Percentiles rank a stretch among this genome's conserved stretches.
Evolutionary conservation across 306 rosid species (phyloP).

Genomic region (Astragalus glycyphyllos): DNA sequence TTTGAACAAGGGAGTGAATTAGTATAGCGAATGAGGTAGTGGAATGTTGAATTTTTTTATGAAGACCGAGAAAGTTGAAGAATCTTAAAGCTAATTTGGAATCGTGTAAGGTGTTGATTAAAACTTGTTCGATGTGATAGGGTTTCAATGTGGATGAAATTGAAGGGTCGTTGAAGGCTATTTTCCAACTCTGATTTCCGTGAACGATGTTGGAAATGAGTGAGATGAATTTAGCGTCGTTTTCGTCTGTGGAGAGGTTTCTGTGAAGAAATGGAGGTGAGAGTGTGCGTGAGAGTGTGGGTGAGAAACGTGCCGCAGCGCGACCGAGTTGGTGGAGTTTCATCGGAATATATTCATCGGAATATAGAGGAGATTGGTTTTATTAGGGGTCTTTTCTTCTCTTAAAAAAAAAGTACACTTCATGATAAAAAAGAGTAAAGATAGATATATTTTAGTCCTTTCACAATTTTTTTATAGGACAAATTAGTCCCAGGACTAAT

Average conservation of each 20-base stretch:
- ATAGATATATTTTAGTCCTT: no score
- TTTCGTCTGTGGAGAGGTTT: slow-evolving; percentile 46
- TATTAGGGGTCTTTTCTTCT: background rate
- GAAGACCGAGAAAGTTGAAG: slow-evolving; percentile 90
- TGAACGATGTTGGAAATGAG: slow-evolving; percentile 64
- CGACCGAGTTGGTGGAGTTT: slow-evolving; percentile 47
- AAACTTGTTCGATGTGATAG: slow-evolving; percentile 69
- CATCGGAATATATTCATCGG: slow-evolving; percentile 44
- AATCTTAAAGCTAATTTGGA: slow-evolving; percentile 83
- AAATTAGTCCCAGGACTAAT: no score
- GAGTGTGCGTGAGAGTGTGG: slow-evolving; percentile 3
- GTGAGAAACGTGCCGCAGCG: slow-evolving; percentile 14
- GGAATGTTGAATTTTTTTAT: slow-evolving; percentile 74
- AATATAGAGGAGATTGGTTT: background rate
- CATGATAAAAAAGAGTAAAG: no score
- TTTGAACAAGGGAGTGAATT: slow-evolving; percentile 70
- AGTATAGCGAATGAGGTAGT: slow-evolving; percentile 74
- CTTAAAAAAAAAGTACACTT: background rate
- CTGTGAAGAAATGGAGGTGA: slow-evolving; percentile 34
- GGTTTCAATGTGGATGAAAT: slow-evolving; percentile 62
- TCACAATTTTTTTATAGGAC: no score
- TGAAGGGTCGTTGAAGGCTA: slow-evolving; percentile 60
- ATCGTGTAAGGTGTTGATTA: slow-evolving; percentile 61
- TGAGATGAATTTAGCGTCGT: slow-evolving; percentile 60
- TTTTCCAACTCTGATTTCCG: slow-evolving; percentile 78